Percentiles rank a stretch among this genome's conserved stretches.
phyloP scores from a whole-genome alignment of 1,284 basidiomycete species.

The Trametes sp. region DNA sequence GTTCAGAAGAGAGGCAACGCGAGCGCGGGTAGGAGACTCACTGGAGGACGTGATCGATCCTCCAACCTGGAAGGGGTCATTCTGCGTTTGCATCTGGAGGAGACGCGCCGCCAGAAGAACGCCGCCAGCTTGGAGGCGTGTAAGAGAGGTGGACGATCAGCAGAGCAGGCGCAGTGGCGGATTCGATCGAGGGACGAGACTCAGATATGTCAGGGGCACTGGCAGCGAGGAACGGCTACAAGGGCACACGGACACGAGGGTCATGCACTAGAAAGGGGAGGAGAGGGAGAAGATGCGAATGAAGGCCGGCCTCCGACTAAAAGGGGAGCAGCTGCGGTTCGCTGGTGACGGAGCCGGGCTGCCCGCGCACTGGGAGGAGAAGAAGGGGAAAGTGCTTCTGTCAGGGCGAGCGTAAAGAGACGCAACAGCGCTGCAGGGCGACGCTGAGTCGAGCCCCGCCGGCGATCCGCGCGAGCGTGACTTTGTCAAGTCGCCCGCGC shows the following conservation, averaged over 20 bases:
- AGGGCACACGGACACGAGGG: neutral
- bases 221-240: too few species aligned
- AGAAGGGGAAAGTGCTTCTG: neutral
- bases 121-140: slow-evolving; percentile 10
- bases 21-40: neutral
- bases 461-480: neutral
- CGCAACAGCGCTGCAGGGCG: neutral
- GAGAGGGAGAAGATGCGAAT: neutral
- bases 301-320: slow-evolving; percentile 1
- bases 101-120: slow-evolving; percentile 7
- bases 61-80: slow-evolving; percentile 18
- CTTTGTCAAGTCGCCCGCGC: neutral
- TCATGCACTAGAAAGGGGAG: neutral
- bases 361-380: too few species aligned
- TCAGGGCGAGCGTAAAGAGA: neutral
- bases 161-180: neutral
- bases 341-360: neutral
- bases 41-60: slow-evolving; percentile 8
- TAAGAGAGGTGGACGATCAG: neutral
- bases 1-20: neutral
- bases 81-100: slow-evolving; percentile 14
- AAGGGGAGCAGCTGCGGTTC: neutral
- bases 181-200: neutral
- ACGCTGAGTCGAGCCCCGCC: neutral
- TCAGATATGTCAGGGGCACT: neutral